Base-by-base conservation (phyloP, 208 protist genomes). In the Trichomonas gallinae region DNA sequence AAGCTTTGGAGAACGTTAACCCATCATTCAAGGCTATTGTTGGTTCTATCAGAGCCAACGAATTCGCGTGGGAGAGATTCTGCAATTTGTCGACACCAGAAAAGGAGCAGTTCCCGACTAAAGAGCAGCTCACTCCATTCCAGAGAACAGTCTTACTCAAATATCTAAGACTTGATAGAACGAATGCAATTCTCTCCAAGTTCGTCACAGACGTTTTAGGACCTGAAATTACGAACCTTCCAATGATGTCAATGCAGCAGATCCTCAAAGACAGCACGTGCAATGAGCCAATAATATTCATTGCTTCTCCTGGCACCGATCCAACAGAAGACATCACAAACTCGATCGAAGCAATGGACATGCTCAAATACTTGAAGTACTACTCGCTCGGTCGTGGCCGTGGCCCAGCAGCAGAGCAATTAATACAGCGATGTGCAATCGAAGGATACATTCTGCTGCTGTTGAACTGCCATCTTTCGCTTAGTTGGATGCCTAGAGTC, bases 321-420 rank as follows among this genome's bases (percentile, higher is more conserved):
- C 99, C 99, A 13, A 23, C 26, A 81, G 38, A 96, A 36, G 93
- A 96, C 15, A 82, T 96, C 23, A 40, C 42, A 3, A 46, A 96
- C 21, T 98, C 99, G 63, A 97, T 98, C 40, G 96, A 97, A 44
- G 97, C 98, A 48, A 98, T 99, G 97, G 98, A 98, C 91, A 98
- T 99, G 9, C 99, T 99, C 46, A 98, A 98, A 88, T 98, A 99
- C 97, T 96, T 99, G 44, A 98, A 98, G 44, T 98, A 99, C 97
- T 98, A 99, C 38, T 99, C 99, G 44, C 98, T 99, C 36, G 99
- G 99, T 6, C 98, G 99, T 97, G 99, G 99, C 45, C 99, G 99
- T 97, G 99, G 99, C 97, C 97, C 98, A 51, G 98, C 99, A 46
- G 99, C 99, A 31, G 99, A 99, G 97, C 97, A 98, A 26, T 98